Evolutionary conservation across 2,329 filamentous ascomycete genomes (phyloP), one percentile per base, ranked within the genome.

Genomic region (Aureobasidium subglaciale): DNA sequence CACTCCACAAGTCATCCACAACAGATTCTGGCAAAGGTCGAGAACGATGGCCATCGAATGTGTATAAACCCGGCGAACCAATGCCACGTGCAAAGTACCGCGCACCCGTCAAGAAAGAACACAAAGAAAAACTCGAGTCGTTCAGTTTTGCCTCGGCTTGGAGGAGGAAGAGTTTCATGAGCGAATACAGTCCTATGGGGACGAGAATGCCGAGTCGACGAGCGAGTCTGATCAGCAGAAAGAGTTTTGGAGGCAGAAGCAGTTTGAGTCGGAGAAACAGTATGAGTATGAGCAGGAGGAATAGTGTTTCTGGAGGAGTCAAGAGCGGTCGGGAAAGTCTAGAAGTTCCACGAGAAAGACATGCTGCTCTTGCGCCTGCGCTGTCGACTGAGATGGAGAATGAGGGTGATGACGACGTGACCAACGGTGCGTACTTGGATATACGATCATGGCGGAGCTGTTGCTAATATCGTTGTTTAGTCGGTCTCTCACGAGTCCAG

Each of bases 1-100:
- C 62, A 45, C 58, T 64, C 37, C 63, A 63, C 49, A 64, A 64
- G 22, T 58, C 61, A 11, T 50, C 56, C 15, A 58, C 59, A 18
- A 63, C 61, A 35, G 56, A 53, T 22, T 58, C 62, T 60, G 16
- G 59, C 60, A 54, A 58, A 64, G 56, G 30, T 15, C 37, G 53
- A 55, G 56, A 57, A 59, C 65, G 69, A 58, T 71, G 67, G 61
- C 70, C 74, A 18, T 70, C 67, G 62, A 73, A 74, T 57, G 71
- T 75, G 60, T 78, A 78, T 67, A 72, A 74, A 63, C 75, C 75
- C 6, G 75, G 75, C 63, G 75, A 78, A 66, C 70, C 74, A 57
- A 77, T 78, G 73, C 75, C 75, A 4, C 70, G 72, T 20, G 66
- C 74, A 16, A 78, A 78, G 60, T 78, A 78, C 63, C 71, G 75